Percentiles rank a stretch among this genome's conserved stretches.
Conservation (phyloP, 2,329 filamentous ascomycete species). For the Phyllosticta citriasiana region DNA sequence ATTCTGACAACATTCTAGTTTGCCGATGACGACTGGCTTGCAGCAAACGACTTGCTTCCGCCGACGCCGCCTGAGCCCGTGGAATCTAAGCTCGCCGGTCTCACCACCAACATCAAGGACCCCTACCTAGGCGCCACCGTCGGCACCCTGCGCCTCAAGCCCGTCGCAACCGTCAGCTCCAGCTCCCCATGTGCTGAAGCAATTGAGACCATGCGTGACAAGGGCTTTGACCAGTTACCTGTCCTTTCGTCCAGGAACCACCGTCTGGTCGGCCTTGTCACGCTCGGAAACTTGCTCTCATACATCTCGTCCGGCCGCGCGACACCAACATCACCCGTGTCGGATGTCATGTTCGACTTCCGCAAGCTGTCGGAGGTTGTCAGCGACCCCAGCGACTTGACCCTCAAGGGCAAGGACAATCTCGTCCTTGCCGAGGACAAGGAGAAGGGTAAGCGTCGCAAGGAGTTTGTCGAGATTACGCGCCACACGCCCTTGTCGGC, state of each 20-base stretch:
- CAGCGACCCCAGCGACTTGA: slow-evolving; percentile 67
- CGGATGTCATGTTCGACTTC: slow-evolving; percentile 96
- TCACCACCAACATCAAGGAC: slow-evolving; percentile 42
- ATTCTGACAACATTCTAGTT: slow-evolving; percentile 43
- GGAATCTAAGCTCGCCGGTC: slow-evolving; percentile 19
- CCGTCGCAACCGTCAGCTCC: slow-evolving; percentile 73
- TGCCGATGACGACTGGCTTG: slow-evolving; percentile 97
- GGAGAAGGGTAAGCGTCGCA: slow-evolving; percentile 19
- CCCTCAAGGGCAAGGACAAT: slow-evolving; percentile 13
- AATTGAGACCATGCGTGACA: slow-evolving; percentile 96
- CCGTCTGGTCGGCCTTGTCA: slow-evolving; percentile 82
- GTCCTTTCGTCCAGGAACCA: slow-evolving; percentile 59
- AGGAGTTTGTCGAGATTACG: slow-evolving; percentile 89
- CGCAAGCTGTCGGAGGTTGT: slow-evolving; percentile 69
- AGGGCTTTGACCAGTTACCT: slow-evolving; percentile 94
- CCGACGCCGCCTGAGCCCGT: slow-evolving; percentile 41
- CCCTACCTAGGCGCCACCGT: slow-evolving; percentile 73
- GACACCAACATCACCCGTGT: slow-evolving; percentile 60
- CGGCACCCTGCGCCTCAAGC: slow-evolving; percentile 76
- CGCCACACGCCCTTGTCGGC: slow-evolving; percentile 74
- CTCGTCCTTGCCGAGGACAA: slow-evolving; percentile 8
- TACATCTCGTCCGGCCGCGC: slow-evolving; percentile 81
- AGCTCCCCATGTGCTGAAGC: slow-evolving; percentile 70
- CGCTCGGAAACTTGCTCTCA: slow-evolving; percentile 85
- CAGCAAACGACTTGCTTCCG: slow-evolving; percentile 84